Percentiles rank a stretch among this genome's conserved stretches.
These are phyloP conservation scores for Xylaria palmicola DNA, from an alignment of 495 filamentous ascomycete species.

Conservation along the genomic window DNA sequence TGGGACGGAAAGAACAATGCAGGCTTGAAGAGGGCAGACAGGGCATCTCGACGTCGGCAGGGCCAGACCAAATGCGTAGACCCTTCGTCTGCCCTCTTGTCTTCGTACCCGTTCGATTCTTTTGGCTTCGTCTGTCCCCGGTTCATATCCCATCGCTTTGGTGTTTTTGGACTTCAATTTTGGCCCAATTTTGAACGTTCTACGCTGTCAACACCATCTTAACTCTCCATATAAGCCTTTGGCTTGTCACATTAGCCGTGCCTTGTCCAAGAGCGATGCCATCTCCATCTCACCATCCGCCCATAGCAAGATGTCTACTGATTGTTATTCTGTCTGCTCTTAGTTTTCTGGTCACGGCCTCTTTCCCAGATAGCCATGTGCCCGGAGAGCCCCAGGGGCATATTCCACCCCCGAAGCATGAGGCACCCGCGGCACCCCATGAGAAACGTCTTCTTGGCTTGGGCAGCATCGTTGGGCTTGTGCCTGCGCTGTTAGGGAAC, in stretches of 20 bases:
- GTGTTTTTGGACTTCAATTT: slow-evolving; percentile 34
- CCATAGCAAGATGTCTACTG: slow-evolving; percentile 19
- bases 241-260: not conserved
- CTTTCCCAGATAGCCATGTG: not conserved
- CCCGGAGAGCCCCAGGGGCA: not conserved
- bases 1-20: not conserved
- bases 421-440: not conserved
- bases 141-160: slow-evolving; percentile 19
- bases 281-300: slow-evolving; percentile 12
- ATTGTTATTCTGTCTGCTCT: slow-evolving; percentile 8
- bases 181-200: slow-evolving; percentile 27
- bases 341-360: slow-evolving; percentile 13
- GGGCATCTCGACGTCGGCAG: not conserved
- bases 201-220: slow-evolving; percentile 8
- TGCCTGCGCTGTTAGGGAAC: slow-evolving; percentile 9
- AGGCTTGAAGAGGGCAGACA: not conserved
- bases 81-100: not conserved
- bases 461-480: not conserved
- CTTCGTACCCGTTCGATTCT: slow-evolving; percentile 9
- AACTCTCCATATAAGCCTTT: not conserved
- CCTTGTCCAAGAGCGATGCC: slow-evolving; percentile 9
- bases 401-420: not conserved
- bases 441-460: slow-evolving; percentile 14
- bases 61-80: not conserved
- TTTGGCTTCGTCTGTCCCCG: slow-evolving; percentile 11